Base-by-base conservation (phyloP, 1,139 yeast species). In the Candida glucosophila region DNA sequence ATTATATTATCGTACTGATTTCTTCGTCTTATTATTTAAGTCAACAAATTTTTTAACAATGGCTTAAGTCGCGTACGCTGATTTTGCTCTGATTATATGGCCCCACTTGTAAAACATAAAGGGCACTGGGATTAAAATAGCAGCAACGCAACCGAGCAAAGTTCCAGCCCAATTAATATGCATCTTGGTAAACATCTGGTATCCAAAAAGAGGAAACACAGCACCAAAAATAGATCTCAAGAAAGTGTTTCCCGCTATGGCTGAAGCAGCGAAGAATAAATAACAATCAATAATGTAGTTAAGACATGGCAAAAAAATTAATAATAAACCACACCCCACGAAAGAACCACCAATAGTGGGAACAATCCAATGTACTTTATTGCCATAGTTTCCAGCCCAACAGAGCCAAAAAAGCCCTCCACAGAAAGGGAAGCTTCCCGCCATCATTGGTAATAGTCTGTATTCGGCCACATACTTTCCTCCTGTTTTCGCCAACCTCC, bases 211-310 rank as follows among this genome's bases (percentile, higher is more conserved):
- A 20, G 74, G 67, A 49, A 67, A 60, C 5, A 56, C 64, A 22
- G 67, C 73, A 20, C 73, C 74, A 45, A 67, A 66, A n/a, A 64
- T 52, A 2, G 82, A 73, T 60, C 86, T 70, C 37, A 77, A 49
- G 42, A 86, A 74, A 1, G 95, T 77, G 49, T 83, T 83, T n/a
- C 80, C 95, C 3, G 95, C 95, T 37, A 86, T 60, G 2, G 95
- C 95, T 15, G 93, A 79, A 2, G 92, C 90, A 3, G 92, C 86
- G 42, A 76, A 74, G 28, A 72, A 45, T 33, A 77, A 56, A 44
- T 80, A 81, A 8, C 77, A 58, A 46, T 81, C 93, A 39, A 81
- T 74, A 40, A 81, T 62, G 48, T 80, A 81, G 46, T 75, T 77
- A 41, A 80, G 55, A 25, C 80, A 67, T 6, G 88, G 73, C 40